These are phyloP conservation scores for Neofusicoccum sp. DNA, from an alignment of 2,329 filamentous ascomycete species.

Conservation along the genomic window DNA sequence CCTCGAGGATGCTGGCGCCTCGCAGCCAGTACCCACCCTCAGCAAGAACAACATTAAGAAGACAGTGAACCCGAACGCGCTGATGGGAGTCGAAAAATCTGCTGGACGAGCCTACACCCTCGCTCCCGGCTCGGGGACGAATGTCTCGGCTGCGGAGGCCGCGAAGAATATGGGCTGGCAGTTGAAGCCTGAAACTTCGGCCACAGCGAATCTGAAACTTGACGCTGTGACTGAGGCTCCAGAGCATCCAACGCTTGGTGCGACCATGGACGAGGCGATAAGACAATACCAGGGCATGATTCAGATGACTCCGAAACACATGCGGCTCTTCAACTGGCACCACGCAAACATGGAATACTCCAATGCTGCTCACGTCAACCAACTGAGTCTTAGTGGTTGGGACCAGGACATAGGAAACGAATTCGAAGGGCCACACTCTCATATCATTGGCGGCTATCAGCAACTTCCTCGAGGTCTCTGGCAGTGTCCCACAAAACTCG, in stretches of 20 bases:
- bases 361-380: conserved; percentile 84
- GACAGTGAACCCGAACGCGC: conserved; percentile 32
- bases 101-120: conserved; percentile 69
- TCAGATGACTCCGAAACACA: conserved; percentile 79
- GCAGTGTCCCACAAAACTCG: conserved; percentile 70
- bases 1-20: conserved; percentile 66
- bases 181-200: conserved; percentile 61
- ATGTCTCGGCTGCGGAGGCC: conserved; percentile 72
- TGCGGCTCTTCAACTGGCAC: conserved; percentile 94
- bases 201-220: conserved; percentile 68
- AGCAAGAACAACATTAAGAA: conserved; percentile 28
- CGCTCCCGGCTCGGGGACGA: conserved; percentile 66
- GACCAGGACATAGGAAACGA: conserved; percentile 98
- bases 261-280: conserved; percentile 90
- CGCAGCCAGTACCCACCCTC: conserved; percentile 41
- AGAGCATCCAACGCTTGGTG: conserved; percentile 72
- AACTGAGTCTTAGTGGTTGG: conserved; percentile 86
- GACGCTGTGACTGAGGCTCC: conserved; percentile 61
- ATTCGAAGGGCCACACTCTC: conserved; percentile 91
- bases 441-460: conserved; percentile 91
- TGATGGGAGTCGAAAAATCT: conserved; percentile 56
- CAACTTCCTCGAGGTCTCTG: conserved; percentile 86
- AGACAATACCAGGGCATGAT: conserved; percentile 81
- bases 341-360: conserved; percentile 97
- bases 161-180: conserved; percentile 81